A percentile compares a stretch with the other conserved stretches of the same genome.
Conservation (phyloP, 2,329 filamentous ascomycete species). For the Colletotrichum plurivorum region DNA sequence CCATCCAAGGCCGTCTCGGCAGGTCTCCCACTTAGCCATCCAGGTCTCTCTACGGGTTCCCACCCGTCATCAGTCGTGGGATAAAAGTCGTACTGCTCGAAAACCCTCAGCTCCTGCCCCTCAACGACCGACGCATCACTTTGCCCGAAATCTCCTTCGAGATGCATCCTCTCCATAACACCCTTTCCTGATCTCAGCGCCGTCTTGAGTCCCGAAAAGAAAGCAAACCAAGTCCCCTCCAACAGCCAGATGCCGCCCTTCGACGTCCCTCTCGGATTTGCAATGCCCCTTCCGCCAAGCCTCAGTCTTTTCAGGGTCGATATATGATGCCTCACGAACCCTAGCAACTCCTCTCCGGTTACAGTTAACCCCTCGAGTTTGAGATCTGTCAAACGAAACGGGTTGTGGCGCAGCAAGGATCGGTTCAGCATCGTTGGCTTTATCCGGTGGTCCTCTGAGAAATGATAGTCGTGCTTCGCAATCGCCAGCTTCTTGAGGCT, state of each 20-base stretch:
- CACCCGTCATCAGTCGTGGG: slow-evolving; percentile 8
- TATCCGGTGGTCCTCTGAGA: neutral
- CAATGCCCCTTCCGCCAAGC: slow-evolving; percentile 1
- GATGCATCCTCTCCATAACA: slow-evolving; percentile 10
- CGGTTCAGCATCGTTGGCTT: slow-evolving; percentile 1
- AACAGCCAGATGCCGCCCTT: slow-evolving; percentile 3
- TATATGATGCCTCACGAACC: neutral
- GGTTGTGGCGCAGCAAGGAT: neutral
- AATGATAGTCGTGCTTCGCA: slow-evolving; percentile 11
- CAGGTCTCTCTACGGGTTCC: neutral
- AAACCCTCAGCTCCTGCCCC: neutral
- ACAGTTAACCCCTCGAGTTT: slow-evolving; percentile 5
- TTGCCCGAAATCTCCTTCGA: slow-evolving; percentile 22
- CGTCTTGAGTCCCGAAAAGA: slow-evolving; percentile 1
- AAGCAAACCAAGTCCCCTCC: slow-evolving; percentile 7
- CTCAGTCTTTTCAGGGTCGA: slow-evolving; percentile 7
- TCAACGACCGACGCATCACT: neutral
- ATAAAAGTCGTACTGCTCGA: slow-evolving; percentile 15
- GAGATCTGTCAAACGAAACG: slow-evolving; percentile 3
- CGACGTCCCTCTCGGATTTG: neutral
- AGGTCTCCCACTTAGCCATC: neutral
- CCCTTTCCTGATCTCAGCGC: neutral
- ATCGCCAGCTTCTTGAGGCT: slow-evolving; percentile 3
- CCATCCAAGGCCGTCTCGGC: neutral
- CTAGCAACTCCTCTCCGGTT: neutral